Evolutionary conservation across 2,329 filamentous ascomycete species (phyloP).

Genomic region (Microdochium bolleyi): DNA sequence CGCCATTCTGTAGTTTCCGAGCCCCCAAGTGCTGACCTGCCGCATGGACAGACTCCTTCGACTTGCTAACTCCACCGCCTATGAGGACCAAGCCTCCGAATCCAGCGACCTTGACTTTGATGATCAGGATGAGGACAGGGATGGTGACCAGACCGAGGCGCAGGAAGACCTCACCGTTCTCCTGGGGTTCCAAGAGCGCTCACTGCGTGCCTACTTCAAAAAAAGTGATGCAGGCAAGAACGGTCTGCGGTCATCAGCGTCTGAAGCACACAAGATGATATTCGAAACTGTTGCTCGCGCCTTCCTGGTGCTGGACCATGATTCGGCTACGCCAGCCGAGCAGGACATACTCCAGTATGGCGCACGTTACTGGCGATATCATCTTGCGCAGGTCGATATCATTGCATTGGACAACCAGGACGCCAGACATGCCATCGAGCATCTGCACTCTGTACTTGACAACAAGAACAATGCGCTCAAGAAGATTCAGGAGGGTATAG

Average conservation of each 20-base stretch:
- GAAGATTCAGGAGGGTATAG: background rate
- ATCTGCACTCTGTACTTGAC: background rate
- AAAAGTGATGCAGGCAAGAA: background rate
- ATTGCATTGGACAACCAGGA: background rate
- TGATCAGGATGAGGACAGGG: background rate
- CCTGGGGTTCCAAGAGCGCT: conserved; percentile 7
- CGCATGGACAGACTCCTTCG: background rate
- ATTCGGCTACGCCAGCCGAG: background rate
- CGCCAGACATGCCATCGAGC: background rate
- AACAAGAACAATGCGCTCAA: conserved; percentile 1
- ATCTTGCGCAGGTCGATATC: background rate
- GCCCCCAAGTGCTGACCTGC: background rate
- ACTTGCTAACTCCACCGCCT: background rate
- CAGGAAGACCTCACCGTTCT: conserved; percentile 2
- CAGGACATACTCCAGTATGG: background rate
- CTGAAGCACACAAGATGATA: background rate
- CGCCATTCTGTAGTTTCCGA: background rate
- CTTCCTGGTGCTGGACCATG: background rate
- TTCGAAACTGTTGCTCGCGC: background rate
- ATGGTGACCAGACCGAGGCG: background rate
- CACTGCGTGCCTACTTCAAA: conserved; percentile 4
- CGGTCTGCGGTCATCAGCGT: background rate
- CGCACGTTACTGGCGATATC: background rate
- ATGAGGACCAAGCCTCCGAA: background rate
- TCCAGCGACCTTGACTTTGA: conserved; percentile 1